phyloP scores from a whole-genome alignment of 331 rosid genomes.

The Malus hybrid region DNA sequence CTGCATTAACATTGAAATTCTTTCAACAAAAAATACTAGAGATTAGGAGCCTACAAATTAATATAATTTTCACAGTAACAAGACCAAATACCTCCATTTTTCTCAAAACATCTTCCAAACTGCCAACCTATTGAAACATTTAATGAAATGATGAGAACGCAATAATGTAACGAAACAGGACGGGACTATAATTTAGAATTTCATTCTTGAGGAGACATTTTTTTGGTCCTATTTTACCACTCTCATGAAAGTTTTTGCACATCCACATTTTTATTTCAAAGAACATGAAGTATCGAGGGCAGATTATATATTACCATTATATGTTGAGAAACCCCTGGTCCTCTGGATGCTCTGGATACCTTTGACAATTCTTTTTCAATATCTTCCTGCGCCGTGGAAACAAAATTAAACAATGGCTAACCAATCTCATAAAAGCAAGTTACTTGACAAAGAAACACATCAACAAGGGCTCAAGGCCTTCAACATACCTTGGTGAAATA shows the following conservation, averaged over 20 bases:
- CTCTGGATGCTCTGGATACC: slow-evolving; percentile 63
- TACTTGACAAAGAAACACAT: slow-evolving; percentile 1
- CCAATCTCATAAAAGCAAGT: background rate
- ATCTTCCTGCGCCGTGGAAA: slow-evolving; percentile 62
- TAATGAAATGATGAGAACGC: slow-evolving; percentile 12
- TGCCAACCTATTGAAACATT: slow-evolving; percentile 59
- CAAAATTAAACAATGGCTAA: slow-evolving; percentile 4
- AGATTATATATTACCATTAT: slow-evolving; percentile 49
- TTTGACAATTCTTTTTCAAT: slow-evolving; percentile 68
- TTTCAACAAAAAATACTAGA: background rate
- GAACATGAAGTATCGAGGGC: background rate
- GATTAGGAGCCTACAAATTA: background rate
- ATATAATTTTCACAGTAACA: background rate
- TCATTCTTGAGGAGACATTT: no score
- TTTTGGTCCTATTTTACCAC: background rate
- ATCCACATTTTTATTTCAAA: background rate
- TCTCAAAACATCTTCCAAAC: slow-evolving; percentile 85
- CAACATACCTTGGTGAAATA: slow-evolving; percentile 82
- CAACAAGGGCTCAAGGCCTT: background rate
- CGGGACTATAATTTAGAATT: no score
- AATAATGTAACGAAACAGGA: background rate
- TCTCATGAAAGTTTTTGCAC: background rate
- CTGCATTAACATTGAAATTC: slow-evolving; percentile 39
- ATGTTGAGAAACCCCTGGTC: slow-evolving; percentile 61
- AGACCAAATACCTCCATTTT: slow-evolving; percentile 79